Conservation (phyloP, 2,329 filamentous ascomycete species). For the Neofusicoccum sp. region DNA sequence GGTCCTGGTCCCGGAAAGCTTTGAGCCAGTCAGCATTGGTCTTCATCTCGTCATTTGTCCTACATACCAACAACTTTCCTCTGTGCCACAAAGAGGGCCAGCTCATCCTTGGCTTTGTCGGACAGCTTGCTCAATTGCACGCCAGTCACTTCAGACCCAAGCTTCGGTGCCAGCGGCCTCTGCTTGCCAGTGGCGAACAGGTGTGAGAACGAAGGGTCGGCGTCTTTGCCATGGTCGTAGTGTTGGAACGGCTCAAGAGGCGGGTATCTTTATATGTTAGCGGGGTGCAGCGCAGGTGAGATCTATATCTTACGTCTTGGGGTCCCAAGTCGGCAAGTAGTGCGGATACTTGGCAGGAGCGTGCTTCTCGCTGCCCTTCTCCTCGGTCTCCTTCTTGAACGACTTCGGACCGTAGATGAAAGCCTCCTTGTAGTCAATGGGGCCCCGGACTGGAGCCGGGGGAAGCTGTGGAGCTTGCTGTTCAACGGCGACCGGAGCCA, state of each 20-base stretch:
- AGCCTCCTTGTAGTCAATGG: constrained; percentile 42
- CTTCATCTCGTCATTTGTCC: neutral
- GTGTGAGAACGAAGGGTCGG: constrained; percentile 67
- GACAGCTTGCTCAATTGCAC: constrained; percentile 69
- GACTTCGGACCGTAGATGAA: constrained; percentile 42
- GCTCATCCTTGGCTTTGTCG: constrained; percentile 69
- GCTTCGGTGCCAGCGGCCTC: constrained; percentile 67
- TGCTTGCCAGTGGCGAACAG: constrained; percentile 58
- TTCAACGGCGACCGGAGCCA: constrained; percentile 17
- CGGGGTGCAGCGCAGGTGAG: constrained; percentile 11
- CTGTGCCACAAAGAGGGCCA: constrained; percentile 72
- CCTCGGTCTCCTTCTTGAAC: constrained; percentile 51
- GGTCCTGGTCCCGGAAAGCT: constrained; percentile 72
- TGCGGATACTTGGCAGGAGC: constrained; percentile 64
- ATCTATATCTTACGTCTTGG: constrained; percentile 44
- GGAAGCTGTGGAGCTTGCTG: neutral
- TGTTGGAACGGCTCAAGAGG: constrained; percentile 69
- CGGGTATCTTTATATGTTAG: constrained; percentile 48
- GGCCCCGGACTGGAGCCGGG: constrained; percentile 17
- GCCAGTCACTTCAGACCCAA: constrained; percentile 69
- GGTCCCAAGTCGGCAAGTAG: constrained; percentile 72
- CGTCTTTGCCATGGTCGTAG: constrained; percentile 72
- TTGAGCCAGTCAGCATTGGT: neutral
- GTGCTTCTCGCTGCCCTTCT: constrained; percentile 54
- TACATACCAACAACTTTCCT: constrained; percentile 67